Evolutionary conservation across 2,329 filamentous ascomycete genomes (phyloP), one percentile per base, ranked within the genome.

Genomic region (Ceratocystis variospora): DNA sequence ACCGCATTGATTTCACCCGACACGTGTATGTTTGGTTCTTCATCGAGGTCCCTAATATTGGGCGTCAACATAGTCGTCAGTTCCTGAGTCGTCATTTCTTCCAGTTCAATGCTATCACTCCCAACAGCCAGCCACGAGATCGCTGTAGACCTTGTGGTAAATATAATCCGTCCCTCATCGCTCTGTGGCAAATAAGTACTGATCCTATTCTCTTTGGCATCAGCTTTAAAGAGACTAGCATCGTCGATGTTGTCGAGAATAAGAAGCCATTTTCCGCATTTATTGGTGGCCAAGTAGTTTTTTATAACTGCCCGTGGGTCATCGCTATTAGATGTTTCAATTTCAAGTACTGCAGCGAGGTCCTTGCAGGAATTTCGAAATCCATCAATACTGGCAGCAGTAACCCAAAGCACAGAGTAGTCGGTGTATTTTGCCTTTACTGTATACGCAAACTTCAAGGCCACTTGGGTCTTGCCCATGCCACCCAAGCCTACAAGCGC

Each of bases 111-210:
- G 48, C 8, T 22, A 53, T n/a, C 10, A 19, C n/a, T 5, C 8
- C 1, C 25, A 19, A 8, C n/a, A 22, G 48, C n/a, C 3, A 28
- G 6, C 8, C 19, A n/a, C 0, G n/a, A n/a, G 1, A 53, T 46
- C n/a, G 53, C 3, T 15, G 33, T 8, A 45, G 50, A 61, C 31
- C 63, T 63, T 5, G 61, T 69, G 15, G 41, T 68, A 22, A 68
- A 33, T 0, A 68, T 22, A 22, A 65, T 61, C 7, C 28, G 61
- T 25, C 67, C 65, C 0, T 68, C 61, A 1, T 46, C 4, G n/a
- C 65, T 70, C 0, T 61, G 61, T 0, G 75, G 76, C 3, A 78
- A 68, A 68, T 72, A 72, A 1, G 73, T 64, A 0, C 15, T 0
- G n/a, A 65, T 61, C 15, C 53, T 5, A 2, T 7, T 5, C 6